Evolutionary conservation across 257 asterid species (phyloP).

Genomic region (Capsicum rhomboideum): DNA sequence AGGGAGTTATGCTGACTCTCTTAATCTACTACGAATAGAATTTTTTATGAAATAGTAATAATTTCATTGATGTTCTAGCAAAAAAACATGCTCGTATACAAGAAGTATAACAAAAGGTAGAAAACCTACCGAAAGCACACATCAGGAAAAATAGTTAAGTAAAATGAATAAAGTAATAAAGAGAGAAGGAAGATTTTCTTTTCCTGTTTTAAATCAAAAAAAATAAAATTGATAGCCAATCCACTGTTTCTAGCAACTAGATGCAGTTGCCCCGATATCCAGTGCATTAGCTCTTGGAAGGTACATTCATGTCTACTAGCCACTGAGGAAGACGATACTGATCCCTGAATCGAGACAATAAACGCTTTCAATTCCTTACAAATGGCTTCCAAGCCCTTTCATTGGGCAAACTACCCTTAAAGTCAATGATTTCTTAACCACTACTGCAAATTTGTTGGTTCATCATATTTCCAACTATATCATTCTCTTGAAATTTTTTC

Average conservation of each 20-base stretch:
- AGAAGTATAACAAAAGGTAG: neutral
- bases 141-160: neutral
- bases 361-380: neutral
- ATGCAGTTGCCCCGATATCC: neutral
- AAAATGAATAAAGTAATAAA: neutral
- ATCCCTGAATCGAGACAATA: neutral
- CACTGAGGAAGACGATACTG: neutral
- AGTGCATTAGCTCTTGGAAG: neutral
- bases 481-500: neutral
- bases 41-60: neutral
- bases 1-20: neutral
- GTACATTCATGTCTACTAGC: neutral
- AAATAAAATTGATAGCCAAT: neutral
- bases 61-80: neutral
- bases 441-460: neutral
- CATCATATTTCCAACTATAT: neutral
- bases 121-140: neutral
- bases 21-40: neutral
- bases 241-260: neutral
- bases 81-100: neutral
- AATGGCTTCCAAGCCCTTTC: neutral
- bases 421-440: neutral
- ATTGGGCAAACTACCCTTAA: neutral
- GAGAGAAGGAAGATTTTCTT: neutral
- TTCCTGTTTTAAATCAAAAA: neutral